Evolutionary conservation across 176 grass and related monocot species (phyloP).

Genomic region (Bonia amplexicaulis): DNA sequence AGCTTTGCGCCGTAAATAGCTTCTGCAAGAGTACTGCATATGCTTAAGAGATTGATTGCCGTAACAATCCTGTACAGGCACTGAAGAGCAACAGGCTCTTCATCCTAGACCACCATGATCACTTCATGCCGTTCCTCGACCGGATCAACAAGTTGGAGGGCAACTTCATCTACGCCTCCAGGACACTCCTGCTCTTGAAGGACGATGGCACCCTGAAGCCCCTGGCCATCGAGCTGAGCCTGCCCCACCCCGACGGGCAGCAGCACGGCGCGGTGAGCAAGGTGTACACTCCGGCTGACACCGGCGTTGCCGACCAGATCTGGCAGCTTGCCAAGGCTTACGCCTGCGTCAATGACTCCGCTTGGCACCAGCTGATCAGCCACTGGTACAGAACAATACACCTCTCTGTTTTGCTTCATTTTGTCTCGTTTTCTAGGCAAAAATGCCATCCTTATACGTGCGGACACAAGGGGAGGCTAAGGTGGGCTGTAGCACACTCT

Average conservation of each 20-base stretch:
- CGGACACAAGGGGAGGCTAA: too few species aligned
- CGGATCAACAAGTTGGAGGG: constrained; percentile 53
- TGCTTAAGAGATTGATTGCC: neutral
- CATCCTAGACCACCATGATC: constrained; percentile 84
- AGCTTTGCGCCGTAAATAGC: neutral
- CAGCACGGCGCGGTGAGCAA: constrained; percentile 44
- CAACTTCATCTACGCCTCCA: constrained; percentile 69
- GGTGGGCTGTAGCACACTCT: too few species aligned
- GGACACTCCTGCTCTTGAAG: constrained; percentile 70
- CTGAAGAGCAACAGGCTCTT: constrained; percentile 60
- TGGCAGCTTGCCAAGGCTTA: constrained; percentile 98
- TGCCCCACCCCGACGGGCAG: constrained; percentile 43
- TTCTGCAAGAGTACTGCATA: neutral
- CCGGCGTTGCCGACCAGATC: constrained; percentile 38
- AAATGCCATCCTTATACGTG: neutral
- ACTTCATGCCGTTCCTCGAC: constrained; percentile 72
- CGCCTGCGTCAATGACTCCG: constrained; percentile 81
- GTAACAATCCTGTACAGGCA: constrained; percentile 50
- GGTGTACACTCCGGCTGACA: constrained; percentile 53
- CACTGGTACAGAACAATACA: constrained; percentile 56
- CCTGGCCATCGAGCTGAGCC: constrained; percentile 71
- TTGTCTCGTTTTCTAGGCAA: neutral
- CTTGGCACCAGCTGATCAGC: constrained; percentile 87
- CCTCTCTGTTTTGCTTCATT: neutral
- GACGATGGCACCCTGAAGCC: constrained; percentile 71